phyloP scores from a whole-genome alignment of 2,329 filamentous ascomycete genomes.

The Chaetothyriales sp. region DNA sequence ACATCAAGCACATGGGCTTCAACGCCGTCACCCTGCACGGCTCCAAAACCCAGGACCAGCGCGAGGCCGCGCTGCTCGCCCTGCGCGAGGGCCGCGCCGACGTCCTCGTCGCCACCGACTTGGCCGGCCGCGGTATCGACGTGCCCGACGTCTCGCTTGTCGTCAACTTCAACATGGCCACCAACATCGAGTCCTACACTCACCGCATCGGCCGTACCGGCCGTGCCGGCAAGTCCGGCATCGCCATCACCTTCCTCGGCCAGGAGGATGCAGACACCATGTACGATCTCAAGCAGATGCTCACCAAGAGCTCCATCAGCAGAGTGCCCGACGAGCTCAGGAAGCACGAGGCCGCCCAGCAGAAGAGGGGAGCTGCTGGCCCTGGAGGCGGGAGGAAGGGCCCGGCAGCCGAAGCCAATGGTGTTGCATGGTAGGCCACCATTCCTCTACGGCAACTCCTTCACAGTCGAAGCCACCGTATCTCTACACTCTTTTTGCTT shows the following conservation, averaged over 20 bases:
- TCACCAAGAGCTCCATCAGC: constrained; percentile 76
- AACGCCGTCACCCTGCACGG: constrained; percentile 83
- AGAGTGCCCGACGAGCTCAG: constrained; percentile 83
- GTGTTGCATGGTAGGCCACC: background rate
- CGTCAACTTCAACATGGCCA: constrained; percentile 98
- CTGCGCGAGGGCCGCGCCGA: constrained; percentile 68
- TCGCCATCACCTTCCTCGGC: constrained; percentile 89
- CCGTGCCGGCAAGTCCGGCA: constrained; percentile 91
- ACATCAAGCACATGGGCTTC: constrained; percentile 91
- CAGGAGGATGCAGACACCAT: constrained; percentile 79
- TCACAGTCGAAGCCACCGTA: background rate
- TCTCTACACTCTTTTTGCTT: background rate
- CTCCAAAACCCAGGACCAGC: constrained; percentile 93
- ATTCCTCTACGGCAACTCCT: background rate
- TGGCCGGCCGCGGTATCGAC: constrained; percentile 95
- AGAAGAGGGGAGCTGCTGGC: constrained; percentile 44
- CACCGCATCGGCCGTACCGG: constrained; percentile 94
- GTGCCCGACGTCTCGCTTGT: constrained; percentile 87
- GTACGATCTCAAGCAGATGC: constrained; percentile 88
- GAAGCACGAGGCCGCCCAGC: constrained; percentile 82
- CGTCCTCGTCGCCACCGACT: constrained; percentile 86
- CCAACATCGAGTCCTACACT: constrained; percentile 83
- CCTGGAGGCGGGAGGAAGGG: constrained; percentile 27
- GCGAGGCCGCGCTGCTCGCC: constrained; percentile 80
- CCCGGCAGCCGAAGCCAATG: constrained; percentile 9